Conservation (phyloP, 345 rosid species). For the Luvunga scandens region DNA sequence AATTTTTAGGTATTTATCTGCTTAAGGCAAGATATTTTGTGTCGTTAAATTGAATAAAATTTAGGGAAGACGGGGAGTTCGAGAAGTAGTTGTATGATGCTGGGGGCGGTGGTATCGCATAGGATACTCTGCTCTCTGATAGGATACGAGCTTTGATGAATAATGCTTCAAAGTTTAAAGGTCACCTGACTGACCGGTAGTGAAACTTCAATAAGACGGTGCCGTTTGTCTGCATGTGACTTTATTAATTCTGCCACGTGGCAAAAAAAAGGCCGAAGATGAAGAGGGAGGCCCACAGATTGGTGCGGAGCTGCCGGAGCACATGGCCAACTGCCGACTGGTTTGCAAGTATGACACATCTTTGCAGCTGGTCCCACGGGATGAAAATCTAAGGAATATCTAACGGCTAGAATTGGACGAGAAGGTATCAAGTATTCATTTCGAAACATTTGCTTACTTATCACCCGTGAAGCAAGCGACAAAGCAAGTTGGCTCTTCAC, state of each 20-base stretch:
- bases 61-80: constrained; percentile 9
- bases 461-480: constrained; percentile 16
- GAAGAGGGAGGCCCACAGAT: background rate
- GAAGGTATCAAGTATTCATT: background rate
- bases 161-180: too few relatives aligned
- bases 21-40: background rate
- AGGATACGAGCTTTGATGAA: background rate
- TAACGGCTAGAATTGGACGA: background rate
- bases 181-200: background rate
- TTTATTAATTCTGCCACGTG: constrained; percentile 1
- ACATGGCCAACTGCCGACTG: background rate
- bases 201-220: background rate
- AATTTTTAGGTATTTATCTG: background rate
- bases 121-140: constrained; percentile 20
- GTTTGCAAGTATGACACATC: background rate
- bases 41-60: background rate
- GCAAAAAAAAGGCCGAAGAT: background rate
- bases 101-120: background rate
- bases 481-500: constrained; percentile 1
- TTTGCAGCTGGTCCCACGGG: background rate
- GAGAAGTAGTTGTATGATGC: background rate
- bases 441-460: background rate
- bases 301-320: background rate
- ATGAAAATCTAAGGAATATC: background rate
- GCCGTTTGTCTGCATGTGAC: constrained; percentile 5